Evolutionary conservation across 2,329 filamentous ascomycete species (phyloP).

Genomic region (Pyrenochaeta sp.): DNA sequence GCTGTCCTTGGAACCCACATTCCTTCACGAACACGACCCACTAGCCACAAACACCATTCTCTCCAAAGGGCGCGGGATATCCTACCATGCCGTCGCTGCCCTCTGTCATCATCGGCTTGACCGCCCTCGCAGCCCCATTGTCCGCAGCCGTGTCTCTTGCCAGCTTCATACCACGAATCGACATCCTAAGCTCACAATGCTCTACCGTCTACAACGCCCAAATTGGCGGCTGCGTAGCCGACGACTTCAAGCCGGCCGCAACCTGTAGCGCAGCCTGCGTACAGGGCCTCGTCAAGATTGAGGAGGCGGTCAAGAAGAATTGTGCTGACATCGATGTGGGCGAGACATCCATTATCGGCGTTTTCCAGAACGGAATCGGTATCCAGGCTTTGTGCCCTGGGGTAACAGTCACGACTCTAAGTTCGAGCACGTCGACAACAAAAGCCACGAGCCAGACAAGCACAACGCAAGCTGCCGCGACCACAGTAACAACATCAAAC

Average conservation of each 20-base stretch:
- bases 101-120: conserved; percentile 29
- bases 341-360: conserved; percentile 52
- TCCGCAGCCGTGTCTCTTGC: conserved; percentile 52
- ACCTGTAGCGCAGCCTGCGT: conserved; percentile 51
- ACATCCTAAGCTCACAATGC: conserved; percentile 51
- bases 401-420: conserved; percentile 30
- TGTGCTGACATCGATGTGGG: conserved; percentile 48
- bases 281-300: conserved; percentile 49
- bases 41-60: conserved; percentile 9
- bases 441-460: conserved; percentile 16
- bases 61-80: not conserved
- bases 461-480: conserved; percentile 11
- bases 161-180: conserved; percentile 55
- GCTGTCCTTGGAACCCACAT: conserved; percentile 10
- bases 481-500: conserved; percentile 14
- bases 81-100: conserved; percentile 35
- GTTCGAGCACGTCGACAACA: conserved; percentile 16
- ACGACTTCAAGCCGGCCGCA: conserved; percentile 49
- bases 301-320: conserved; percentile 37
- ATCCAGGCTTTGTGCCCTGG: conserved; percentile 51
- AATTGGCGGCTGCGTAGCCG: conserved; percentile 51
- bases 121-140: conserved; percentile 27
- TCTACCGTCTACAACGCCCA: conserved; percentile 50
- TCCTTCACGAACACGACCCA: conserved; percentile 6
- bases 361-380: conserved; percentile 53